phyloP scores from a whole-genome alignment of 106 monocot genomes.

The Cymbidium sinense region DNA sequence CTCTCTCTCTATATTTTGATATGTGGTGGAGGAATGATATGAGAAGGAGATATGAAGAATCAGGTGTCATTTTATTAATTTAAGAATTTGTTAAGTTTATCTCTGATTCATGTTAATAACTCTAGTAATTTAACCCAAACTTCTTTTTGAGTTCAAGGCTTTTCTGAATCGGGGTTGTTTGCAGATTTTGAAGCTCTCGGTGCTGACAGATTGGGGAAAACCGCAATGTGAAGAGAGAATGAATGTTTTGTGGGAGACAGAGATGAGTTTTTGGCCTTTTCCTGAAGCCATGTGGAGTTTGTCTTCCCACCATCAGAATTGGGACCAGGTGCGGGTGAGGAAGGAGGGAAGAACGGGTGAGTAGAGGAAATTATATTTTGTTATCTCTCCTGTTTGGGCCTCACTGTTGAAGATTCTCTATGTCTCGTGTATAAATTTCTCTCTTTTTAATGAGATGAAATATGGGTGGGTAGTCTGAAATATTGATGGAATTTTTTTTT shows the following conservation, averaged over 20 bases:
- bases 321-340: neutral
- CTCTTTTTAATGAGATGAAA: neutral
- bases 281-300: slow-evolving; percentile 10
- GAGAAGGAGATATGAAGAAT: too few relatives aligned
- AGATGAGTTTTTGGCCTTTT: neutral
- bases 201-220: neutral
- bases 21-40: too few relatives aligned
- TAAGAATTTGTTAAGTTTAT: neutral
- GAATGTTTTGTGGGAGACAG: slow-evolving; percentile 5
- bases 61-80: too few relatives aligned
- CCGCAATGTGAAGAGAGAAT: neutral
- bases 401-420: neutral
- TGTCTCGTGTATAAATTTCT: neutral
- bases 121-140: too few relatives aligned
- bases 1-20: too few relatives aligned
- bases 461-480: neutral
- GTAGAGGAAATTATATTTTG: neutral
- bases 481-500: slow-evolving; percentile 1
- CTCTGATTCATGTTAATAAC: neutral
- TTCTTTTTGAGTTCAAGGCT: neutral
- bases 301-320: neutral
- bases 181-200: slow-evolving; percentile 3
- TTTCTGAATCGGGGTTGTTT: neutral
- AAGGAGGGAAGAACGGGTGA: neutral
- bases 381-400: neutral